Percentiles rank a stretch among this genome's conserved stretches.
These are phyloP conservation scores for Phialocephala subalpina DNA, from an alignment of 2,329 filamentous ascomycete genomes.

Conservation along the genomic window DNA sequence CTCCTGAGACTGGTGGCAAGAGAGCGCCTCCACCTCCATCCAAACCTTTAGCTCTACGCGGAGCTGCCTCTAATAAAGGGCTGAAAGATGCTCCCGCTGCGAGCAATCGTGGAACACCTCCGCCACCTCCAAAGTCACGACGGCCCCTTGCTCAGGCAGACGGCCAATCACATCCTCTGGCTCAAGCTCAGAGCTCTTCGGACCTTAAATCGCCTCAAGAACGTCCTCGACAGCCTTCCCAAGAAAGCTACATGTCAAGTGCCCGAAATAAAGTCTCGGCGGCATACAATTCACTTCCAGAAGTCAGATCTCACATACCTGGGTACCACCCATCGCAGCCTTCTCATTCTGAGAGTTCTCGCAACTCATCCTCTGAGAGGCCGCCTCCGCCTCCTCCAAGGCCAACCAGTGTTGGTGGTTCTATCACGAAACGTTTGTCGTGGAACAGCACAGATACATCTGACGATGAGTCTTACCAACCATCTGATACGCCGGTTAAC, in stretches of 20 bases:
- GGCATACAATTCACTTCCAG: constrained; percentile 44
- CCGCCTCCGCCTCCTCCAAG: constrained; percentile 35
- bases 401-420: constrained; percentile 17
- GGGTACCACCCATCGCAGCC: constrained; percentile 23
- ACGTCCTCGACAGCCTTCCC: neutral
- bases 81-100: constrained; percentile 47
- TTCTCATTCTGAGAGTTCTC: constrained; percentile 18
- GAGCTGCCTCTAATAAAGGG: constrained; percentile 41
- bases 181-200: constrained; percentile 38
- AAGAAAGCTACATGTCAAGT: constrained; percentile 40
- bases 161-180: constrained; percentile 35
- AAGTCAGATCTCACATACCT: constrained; percentile 42
- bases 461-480: constrained; percentile 39
- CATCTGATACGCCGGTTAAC: constrained; percentile 49
- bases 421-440: constrained; percentile 32
- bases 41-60: constrained; percentile 64
- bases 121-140: constrained; percentile 41
- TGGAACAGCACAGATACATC: constrained; percentile 38
- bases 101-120: constrained; percentile 50
- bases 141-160: constrained; percentile 27
- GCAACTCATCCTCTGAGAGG: constrained; percentile 24
- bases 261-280: constrained; percentile 41
- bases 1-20: constrained; percentile 29
- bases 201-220: constrained; percentile 32
- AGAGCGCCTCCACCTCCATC: constrained; percentile 58